phyloP scores from a whole-genome alignment of 1,139 yeast genomes.

The Debaryomyces robertsiae region DNA sequence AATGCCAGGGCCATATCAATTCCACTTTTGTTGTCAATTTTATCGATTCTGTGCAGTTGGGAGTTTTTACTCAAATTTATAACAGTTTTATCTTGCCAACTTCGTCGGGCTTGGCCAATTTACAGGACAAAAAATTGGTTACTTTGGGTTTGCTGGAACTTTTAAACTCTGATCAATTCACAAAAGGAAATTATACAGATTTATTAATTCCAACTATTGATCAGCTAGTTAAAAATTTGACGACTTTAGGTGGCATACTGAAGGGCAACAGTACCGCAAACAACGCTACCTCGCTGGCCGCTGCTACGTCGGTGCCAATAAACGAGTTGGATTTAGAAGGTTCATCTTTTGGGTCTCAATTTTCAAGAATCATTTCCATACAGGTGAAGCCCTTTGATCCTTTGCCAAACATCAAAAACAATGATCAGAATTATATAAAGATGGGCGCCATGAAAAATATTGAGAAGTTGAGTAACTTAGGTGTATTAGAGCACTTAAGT shows the following conservation, averaged over 20 bases:
- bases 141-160: slow-evolving; percentile 74
- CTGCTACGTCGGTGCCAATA: slow-evolving; percentile 24
- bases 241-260: slow-evolving; percentile 39
- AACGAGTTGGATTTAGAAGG: slow-evolving; percentile 66
- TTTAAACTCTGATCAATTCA: slow-evolving; percentile 23
- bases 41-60: slow-evolving; percentile 64
- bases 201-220: slow-evolving; percentile 55
- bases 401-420: slow-evolving; percentile 44
- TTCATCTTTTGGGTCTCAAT: slow-evolving; percentile 80
- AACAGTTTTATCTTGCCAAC: slow-evolving; percentile 67
- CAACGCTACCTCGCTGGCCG: slow-evolving; percentile 23
- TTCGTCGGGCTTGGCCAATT: slow-evolving; percentile 63
- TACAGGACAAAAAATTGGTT: slow-evolving; percentile 74
- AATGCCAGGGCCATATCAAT: slow-evolving; percentile 26
- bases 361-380: slow-evolving; percentile 70
- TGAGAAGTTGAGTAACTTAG: slow-evolving; percentile 34
- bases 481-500: slow-evolving; percentile 33
- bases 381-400: slow-evolving; percentile 70
- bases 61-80: slow-evolving; percentile 67
- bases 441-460: slow-evolving; percentile 31
- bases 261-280: slow-evolving; percentile 32
- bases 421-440: slow-evolving; percentile 37
- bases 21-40: slow-evolving; percentile 57
- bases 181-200: slow-evolving; percentile 40
- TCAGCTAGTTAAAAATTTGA: slow-evolving; percentile 50